A percentile compares a stretch with the other conserved stretches of the same genome.
These are phyloP conservation scores for Chlamydomonas sphaeroides DNA, from an alignment of 139 green algal species.

Conservation along the genomic window DNA sequence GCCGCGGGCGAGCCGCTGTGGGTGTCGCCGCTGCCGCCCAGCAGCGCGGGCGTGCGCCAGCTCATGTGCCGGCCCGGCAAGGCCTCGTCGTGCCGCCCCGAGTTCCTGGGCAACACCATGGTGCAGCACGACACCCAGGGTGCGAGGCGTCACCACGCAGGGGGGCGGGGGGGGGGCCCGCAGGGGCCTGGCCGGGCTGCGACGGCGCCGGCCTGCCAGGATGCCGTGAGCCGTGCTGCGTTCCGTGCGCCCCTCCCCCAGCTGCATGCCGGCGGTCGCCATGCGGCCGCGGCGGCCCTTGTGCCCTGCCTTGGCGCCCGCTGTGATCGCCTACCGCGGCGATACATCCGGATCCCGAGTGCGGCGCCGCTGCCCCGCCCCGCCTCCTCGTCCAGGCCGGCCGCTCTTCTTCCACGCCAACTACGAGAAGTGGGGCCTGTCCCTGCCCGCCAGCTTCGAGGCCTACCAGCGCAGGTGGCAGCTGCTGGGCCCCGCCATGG, in stretches of 20 bases:
- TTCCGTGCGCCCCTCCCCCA: too few species aligned
- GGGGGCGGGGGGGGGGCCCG: too few species aligned
- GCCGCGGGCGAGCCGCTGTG: constrained; percentile 38
- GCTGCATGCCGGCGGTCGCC: too few species aligned
- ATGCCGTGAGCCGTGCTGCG: too few species aligned
- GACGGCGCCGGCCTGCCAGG: too few species aligned
- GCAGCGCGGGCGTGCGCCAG: not conserved
- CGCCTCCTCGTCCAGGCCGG: not conserved
- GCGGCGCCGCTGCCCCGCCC: too few species aligned
- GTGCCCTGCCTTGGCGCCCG: too few species aligned
- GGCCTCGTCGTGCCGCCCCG: not conserved
- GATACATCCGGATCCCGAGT: too few species aligned
- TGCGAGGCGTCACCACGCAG: too few species aligned
- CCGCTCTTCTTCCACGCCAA: constrained; percentile 50
- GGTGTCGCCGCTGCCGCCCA: not conserved
- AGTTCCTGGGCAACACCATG: constrained; percentile 54
- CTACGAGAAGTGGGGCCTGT: constrained; percentile 46
- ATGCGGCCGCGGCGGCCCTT: too few species aligned
- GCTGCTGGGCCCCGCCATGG: not conserved
- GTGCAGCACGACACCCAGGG: constrained; percentile 25
- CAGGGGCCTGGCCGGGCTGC: too few species aligned
- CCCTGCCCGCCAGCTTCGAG: constrained; percentile 7
- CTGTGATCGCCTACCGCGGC: too few species aligned
- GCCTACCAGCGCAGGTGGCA: constrained; percentile 34
- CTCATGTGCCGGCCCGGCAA: not conserved